Conservation (phyloP, 2,329 filamentous ascomycete species). For the Talaromyces funiculosus region DNA sequence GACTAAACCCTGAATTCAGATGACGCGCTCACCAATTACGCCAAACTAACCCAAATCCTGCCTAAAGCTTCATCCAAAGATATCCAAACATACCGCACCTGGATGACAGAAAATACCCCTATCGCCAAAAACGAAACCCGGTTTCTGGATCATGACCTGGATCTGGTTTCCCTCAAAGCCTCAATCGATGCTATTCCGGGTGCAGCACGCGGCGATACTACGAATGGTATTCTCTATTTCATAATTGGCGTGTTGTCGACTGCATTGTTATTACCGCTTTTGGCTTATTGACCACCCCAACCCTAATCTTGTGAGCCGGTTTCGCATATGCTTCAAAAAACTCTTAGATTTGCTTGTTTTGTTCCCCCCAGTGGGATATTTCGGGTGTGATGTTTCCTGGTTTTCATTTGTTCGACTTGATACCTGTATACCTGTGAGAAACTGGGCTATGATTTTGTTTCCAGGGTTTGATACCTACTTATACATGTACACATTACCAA, state of each 20-base stretch:
- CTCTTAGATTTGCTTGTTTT: neutral
- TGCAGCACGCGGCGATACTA: neutral
- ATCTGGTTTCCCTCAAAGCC: conserved; percentile 37
- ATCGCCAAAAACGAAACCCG: conserved; percentile 47
- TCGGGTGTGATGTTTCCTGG: neutral
- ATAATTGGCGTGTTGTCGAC: conserved; percentile 45
- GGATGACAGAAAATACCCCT: conserved; percentile 48
- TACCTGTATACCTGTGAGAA: neutral
- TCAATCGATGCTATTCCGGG: conserved; percentile 13
- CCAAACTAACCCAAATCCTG: conserved; percentile 42
- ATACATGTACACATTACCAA: neutral
- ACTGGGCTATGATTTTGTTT: neutral
- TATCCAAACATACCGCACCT: conserved; percentile 47
- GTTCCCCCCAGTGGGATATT: neutral
- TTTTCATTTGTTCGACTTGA: neutral
- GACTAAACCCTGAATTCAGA: conserved; percentile 24
- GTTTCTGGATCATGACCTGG: conserved; percentile 48
- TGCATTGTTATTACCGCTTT: conserved; percentile 52
- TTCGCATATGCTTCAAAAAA: neutral
- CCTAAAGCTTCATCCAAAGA: conserved; percentile 44
- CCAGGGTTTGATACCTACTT: neutral
- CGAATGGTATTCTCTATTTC: conserved; percentile 27
- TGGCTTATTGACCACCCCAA: conserved; percentile 38
- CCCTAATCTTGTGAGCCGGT: neutral
- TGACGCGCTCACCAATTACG: conserved; percentile 42